Evolutionary conservation across 495 filamentous ascomycete genomes (phyloP).

Genomic region (Poronia punctata): DNA sequence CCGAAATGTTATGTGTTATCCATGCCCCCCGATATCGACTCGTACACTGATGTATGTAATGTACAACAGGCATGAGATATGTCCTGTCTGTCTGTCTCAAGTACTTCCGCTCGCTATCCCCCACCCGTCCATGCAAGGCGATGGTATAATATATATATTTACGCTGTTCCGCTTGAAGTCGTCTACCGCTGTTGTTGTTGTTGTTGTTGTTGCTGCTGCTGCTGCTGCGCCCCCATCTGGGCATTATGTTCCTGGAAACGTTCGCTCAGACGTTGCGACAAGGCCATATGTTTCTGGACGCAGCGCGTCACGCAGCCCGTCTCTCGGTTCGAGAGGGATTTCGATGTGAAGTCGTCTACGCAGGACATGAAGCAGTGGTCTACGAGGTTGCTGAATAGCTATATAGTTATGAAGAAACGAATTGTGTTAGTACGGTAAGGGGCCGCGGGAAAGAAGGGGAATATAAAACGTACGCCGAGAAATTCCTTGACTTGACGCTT

Average conservation of each 20-base stretch:
- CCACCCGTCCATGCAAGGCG: no score
- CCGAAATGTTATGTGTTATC: no score
- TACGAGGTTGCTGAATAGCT: constrained; percentile 97
- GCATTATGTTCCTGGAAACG: constrained; percentile 93
- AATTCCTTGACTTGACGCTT: constrained; percentile 98
- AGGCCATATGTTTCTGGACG: constrained; percentile 90
- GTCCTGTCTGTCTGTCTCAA: no score
- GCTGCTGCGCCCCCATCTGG: constrained; percentile 66
- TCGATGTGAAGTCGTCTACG: constrained; percentile 97
- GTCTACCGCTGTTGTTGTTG: no score
- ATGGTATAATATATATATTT: no score
- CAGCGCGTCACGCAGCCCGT: constrained; percentile 87
- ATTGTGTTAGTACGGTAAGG: not conserved
- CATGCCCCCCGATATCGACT: no score
- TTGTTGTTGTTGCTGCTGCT: constrained; percentile 32
- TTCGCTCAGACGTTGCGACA: constrained; percentile 75
- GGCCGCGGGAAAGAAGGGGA: not conserved
- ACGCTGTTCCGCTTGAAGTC: no score
- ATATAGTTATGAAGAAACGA: constrained; percentile 8
- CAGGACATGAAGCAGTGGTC: constrained; percentile 95
- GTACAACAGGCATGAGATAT: no score
- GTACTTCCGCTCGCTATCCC: no score
- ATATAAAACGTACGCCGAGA: constrained; percentile 65
- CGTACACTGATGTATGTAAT: no score
- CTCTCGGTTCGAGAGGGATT: constrained; percentile 78